A percentile compares a stretch with the other conserved stretches of the same genome.
Evolutionary conservation across 495 filamentous ascomycete species (phyloP).

Genomic region (Daldinia bambusicola): DNA sequence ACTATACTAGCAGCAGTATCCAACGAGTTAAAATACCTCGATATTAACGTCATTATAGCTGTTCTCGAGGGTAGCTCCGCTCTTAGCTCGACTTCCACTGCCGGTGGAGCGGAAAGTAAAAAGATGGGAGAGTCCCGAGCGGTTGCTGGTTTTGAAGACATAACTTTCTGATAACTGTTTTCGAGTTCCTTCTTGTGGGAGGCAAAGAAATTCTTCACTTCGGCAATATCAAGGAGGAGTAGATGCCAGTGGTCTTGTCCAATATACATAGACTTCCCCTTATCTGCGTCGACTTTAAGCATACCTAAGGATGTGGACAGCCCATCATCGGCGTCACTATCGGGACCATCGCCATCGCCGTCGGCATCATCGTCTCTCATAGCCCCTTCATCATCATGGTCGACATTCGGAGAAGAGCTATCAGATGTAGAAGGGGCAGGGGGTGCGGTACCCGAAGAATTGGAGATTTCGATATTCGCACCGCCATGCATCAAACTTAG

Average conservation of each 20-base stretch:
- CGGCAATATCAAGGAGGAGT: constrained; percentile 87
- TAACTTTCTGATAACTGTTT: constrained; percentile 69
- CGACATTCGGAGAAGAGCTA: constrained; percentile 70
- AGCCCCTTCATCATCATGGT: constrained; percentile 65
- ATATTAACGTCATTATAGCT: constrained; percentile 82
- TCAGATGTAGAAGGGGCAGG: constrained; percentile 71
- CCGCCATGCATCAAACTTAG: constrained; percentile 96
- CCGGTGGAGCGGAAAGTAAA: constrained; percentile 76
- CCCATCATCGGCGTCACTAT: constrained; percentile 85
- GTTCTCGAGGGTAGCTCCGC: constrained; percentile 81
- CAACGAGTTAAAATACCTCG: constrained; percentile 71
- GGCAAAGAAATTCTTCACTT: constrained; percentile 90
- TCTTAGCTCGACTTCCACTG: constrained; percentile 78
- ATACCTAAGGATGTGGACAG: constrained; percentile 86
- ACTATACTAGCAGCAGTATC: constrained; percentile 74
- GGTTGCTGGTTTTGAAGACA: constrained; percentile 67
- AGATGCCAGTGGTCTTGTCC: constrained; percentile 92
- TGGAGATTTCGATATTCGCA: constrained; percentile 56
- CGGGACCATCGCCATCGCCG: constrained; percentile 67
- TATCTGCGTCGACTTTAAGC: constrained; percentile 85
- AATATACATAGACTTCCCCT: constrained; percentile 82
- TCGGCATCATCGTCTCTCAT: constrained; percentile 64
- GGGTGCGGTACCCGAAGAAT: constrained; percentile 65
- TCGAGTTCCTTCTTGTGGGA: constrained; percentile 66
- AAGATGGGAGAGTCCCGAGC: constrained; percentile 73